Evolutionary conservation across 2,329 filamentous ascomycete genomes (phyloP), one percentile per base, ranked within the genome.

Genomic region (Pseudogymnoascus sp.): DNA sequence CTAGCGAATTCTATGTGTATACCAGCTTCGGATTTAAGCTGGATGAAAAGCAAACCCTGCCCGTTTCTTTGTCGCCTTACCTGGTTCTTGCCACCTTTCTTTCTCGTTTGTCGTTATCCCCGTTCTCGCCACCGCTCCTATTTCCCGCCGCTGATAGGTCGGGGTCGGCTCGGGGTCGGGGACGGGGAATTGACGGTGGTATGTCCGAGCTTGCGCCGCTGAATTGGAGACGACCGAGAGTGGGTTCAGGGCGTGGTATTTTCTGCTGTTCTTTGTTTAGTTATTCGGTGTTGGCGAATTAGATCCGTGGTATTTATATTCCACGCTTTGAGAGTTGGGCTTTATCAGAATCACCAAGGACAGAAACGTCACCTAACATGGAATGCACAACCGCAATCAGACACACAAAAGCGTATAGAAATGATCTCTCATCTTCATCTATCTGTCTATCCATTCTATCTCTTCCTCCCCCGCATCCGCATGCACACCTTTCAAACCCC

Each of bases 401-500:
- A 26, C 31, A 53, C 21, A 17, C 44, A 10, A 2, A 17, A 9
- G 7, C 7, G 1, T 13, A 33, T 56, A 33, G 46, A 33, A 56
- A 56, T 56, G n/a, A 33, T 33, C 19, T 33, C 50, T 33, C 26
- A 56, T 56, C n/a, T 56, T 56, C 2, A 56, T 56, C n/a, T 56
- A 56, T 56, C 46, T 33, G 29, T 56, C 50, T 56, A 56, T 33
- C 29, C 50, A 56, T 56, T 56, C 50, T 56, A 56, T 19, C 44
- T 2, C 1, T 23, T n/a, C 29, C 50, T 1, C 1, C 21, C 21
- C 40, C 40, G 1, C 31, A 7, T 29, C 4, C 19, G 40, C 21
- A 50, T 46, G 40, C 37, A n/a, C 40, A 29, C 23, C 19, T 56
- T 56, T 56, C 26, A 19, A 56, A 26, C 44, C 11, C 7, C 11